Evolutionary conservation across 805 yeast species (phyloP), one percentile per base, ranked within the genome.

Genomic region (Limtongia smithiae): DNA sequence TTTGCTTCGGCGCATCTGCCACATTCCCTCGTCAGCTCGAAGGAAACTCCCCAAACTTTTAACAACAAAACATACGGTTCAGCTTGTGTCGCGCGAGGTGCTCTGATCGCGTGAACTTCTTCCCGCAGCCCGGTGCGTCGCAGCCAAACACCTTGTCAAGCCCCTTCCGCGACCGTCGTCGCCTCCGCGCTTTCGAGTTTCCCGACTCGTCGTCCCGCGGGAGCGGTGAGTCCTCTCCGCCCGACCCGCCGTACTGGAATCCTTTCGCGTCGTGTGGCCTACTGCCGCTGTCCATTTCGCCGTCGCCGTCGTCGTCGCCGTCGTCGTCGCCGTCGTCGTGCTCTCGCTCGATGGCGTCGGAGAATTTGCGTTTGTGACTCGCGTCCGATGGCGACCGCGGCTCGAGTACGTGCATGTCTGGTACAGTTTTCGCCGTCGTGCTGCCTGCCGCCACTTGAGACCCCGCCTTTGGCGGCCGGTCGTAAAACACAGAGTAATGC

Each of bases 1-100:
- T 65, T 40, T 64, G 60, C 48, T 68, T 65, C 14, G 71, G 71
- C 4, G 54, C 39, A 42, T 62, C 57, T 59, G 12, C 27, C 8
- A 20, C 21, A 30, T 21, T 3, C 7, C 18, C 14, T 25, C 28
- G 14, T 38, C 6, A 4, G 32, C 8, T 25, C 27, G 27, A 31
- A 15, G 34, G 24, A 25, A 14, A 27, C 2, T 20, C 6, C 12
- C 9, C 4, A 5, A 15, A 17, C 14, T 9, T 12, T 15, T 2
- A 7, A 35, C 5, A 27, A 18, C 8, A 25, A 32, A 7, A 36
- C 60, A 8, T 31, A 55, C 62, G 66, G 38, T 62, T 62, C 21
- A 50, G 58, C 28, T 56, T 57, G 34, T 62, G 66, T 28, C 66
- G 36, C 17, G 42, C 39, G 9, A 62, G 42, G 54, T 62, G 62